Base-by-base conservation (phyloP, 352 stramenopile genomes). In the Phytophthora pinifolia region DNA sequence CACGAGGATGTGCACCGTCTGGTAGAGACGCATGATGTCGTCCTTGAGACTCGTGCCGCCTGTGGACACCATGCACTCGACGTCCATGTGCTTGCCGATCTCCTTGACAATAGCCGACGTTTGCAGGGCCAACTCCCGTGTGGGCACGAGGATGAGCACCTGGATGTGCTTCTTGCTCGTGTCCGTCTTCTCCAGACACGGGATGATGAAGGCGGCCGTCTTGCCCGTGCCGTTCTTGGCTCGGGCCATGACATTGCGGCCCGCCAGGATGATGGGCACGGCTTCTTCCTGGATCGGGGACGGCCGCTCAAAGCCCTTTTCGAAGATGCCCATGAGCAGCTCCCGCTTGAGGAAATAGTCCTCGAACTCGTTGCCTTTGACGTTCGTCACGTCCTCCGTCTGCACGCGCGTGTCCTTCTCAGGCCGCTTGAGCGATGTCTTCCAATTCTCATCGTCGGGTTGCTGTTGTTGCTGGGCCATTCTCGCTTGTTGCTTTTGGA, bases 211-310 rank as follows among this genome's bases (percentile, higher is more conserved):
- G 31, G 97, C 96, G 30, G 95, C 97, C 8, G 98, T 99, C 76
- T 99, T 99, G 46, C 98, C 98, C 13, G 97, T 99, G 43, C 98
- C 98, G 70, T 99, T 99, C 83, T 99, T 99, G 20, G 98, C 97
- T 58, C 97, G 74, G 22, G 97, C 97, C 70, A 99, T 94, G 29
- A 98, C 93, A 72, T 99, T 99, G 25, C 96, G 82, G 36, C 98
- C 97, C 7, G 98, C 93, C 14, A 99, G 67, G 49, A 99, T 98
- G 60, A 99, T 98, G 14, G 97, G 97, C 54, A 99, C 98, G 12
- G 97, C 96, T 67, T 99, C 95, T 75, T 99, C 97, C 66, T 99
- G 98, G 62, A 99, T 98, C 12, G 97, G 97, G 29, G 93, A 98
- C 30, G 97, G 98, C 32, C 97, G 96, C 67, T 99, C 97, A 70